Percentiles rank a stretch among this genome's conserved stretches.
Conservation (phyloP, 345 rosid species). For the Erodium maritimum region DNA sequence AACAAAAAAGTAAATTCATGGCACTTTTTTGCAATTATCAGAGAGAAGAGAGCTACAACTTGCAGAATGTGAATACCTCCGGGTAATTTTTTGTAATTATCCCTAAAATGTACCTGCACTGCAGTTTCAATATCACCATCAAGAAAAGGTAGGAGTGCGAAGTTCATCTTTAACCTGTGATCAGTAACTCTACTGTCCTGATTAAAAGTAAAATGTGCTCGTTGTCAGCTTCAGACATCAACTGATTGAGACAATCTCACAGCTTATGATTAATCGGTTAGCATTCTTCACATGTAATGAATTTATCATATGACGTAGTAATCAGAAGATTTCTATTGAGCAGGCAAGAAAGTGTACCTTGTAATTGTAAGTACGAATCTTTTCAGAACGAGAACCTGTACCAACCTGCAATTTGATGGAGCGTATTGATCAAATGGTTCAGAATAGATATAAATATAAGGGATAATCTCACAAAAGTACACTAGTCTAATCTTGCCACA, state of each 20-base stretch:
- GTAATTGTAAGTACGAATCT: slow-evolving; percentile 86
- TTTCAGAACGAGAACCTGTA: slow-evolving; percentile 89
- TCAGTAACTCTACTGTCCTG: slow-evolving; percentile 95
- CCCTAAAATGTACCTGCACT: no score
- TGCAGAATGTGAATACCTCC: no score
- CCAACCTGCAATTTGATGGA: slow-evolving; percentile 54
- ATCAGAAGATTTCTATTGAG: neutral
- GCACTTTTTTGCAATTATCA: no score
- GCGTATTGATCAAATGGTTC: no score
- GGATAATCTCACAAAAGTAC: no score
- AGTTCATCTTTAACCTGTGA: slow-evolving; percentile 90
- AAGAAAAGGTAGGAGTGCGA: slow-evolving; percentile 68
- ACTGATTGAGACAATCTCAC: neutral
- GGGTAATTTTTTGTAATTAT: no score
- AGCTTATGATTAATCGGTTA: neutral
- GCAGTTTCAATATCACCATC: slow-evolving; percentile 65
- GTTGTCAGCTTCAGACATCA: slow-evolving; percentile 3
- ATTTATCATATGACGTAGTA: neutral
- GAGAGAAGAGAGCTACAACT: no score
- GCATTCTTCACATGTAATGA: neutral
- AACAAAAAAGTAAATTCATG: no score
- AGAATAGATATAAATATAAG: neutral
- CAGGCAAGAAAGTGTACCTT: slow-evolving; percentile 35
- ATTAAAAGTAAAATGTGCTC: slow-evolving; percentile 1
- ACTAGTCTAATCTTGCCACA: no score